Evolutionary conservation across 208 protist species (phyloP).

Genomic region (Herpetomonas muscarum): DNA sequence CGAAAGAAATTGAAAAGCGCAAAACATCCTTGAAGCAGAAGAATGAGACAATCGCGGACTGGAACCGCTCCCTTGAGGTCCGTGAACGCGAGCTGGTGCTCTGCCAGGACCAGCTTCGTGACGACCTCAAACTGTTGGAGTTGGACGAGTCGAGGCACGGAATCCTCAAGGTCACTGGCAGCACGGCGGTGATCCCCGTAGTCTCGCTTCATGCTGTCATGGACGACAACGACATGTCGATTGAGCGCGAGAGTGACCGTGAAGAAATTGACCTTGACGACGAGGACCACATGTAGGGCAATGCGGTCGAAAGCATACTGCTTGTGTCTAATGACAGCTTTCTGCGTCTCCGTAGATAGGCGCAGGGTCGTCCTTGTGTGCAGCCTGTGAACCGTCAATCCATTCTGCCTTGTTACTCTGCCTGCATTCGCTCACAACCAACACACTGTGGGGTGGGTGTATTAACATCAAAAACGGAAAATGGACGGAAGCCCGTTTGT

Average conservation of each 20-base stretch:
- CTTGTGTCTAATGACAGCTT: too few relatives aligned
- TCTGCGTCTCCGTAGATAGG: too few relatives aligned
- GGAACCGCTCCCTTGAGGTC: constrained; percentile 67
- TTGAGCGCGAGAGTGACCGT: constrained; percentile 69
- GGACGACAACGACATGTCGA: constrained; percentile 88
- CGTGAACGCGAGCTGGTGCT: constrained; percentile 62
- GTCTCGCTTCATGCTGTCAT: constrained; percentile 81
- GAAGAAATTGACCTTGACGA: constrained; percentile 82
- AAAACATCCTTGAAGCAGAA: constrained; percentile 55
- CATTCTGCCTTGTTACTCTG: too few relatives aligned
- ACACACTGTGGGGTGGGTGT: too few relatives aligned
- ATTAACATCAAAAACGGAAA: too few relatives aligned
- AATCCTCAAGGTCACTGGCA: constrained; percentile 26
- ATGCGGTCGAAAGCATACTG: too few relatives aligned
- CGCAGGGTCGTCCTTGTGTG: too few relatives aligned
- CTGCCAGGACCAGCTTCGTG: constrained; percentile 66
- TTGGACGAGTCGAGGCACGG: constrained; percentile 54
- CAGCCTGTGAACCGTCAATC: too few relatives aligned
- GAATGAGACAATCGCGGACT: constrained; percentile 57
- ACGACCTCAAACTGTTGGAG: constrained; percentile 53
- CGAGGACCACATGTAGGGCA: background rate
- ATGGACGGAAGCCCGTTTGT: too few relatives aligned
- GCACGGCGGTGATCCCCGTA: constrained; percentile 24
- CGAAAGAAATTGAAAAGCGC: constrained; percentile 64
- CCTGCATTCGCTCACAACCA: too few relatives aligned